These are phyloP conservation scores for Vitis labrusca DNA, from an alignment of 164 flowering plant genomes.

Conservation along the genomic window DNA sequence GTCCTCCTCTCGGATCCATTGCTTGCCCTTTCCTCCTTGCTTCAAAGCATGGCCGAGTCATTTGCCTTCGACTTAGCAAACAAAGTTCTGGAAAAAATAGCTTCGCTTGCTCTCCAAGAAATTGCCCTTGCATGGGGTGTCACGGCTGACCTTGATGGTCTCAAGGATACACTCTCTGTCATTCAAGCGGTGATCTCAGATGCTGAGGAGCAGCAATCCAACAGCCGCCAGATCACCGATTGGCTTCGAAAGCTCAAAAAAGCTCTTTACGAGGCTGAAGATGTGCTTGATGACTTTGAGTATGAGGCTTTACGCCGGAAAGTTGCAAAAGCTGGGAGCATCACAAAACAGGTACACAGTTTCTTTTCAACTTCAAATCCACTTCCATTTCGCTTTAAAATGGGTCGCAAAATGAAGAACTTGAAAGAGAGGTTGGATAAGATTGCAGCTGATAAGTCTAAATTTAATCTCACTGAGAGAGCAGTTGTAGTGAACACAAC, in stretches of 20 bases:
- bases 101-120: too few species aligned
- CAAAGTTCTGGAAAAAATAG: too few species aligned
- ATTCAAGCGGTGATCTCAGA: constrained; percentile 2
- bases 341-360: not conserved
- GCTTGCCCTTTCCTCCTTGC: too few species aligned
- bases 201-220: constrained; percentile 1
- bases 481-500: too few species aligned
- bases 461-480: too few species aligned
- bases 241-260: constrained; percentile 9
- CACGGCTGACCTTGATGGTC: not conserved
- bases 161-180: not conserved
- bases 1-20: too few species aligned
- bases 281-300: not conserved
- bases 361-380: not conserved
- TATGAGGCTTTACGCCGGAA: not conserved
- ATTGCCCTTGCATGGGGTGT: not conserved
- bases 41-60: too few species aligned
- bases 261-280: not conserved
- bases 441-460: too few species aligned
- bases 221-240: not conserved
- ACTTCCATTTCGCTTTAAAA: not conserved
- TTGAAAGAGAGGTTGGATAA: too few species aligned
- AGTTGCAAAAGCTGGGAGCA: not conserved
- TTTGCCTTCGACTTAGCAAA: too few species aligned
- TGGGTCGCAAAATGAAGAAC: too few species aligned